These are phyloP conservation scores for Eurotiales sp. DNA, from an alignment of 2,329 filamentous ascomycete species.

Conservation along the genomic window DNA sequence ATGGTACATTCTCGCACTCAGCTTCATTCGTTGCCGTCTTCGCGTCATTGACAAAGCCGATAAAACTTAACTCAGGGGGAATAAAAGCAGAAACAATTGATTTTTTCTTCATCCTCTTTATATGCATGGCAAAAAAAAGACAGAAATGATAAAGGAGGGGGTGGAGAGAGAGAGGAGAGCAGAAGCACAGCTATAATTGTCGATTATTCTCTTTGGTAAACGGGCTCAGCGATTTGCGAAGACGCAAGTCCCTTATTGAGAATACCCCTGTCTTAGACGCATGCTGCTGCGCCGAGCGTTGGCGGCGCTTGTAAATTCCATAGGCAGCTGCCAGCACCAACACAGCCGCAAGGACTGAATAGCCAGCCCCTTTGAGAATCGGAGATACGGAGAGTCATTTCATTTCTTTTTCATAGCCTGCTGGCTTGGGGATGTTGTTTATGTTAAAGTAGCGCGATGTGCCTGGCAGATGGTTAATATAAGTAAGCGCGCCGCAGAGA, in stretches of 20 bases:
- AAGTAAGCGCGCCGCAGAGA: too few relatives aligned
- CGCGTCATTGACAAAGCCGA: not conserved
- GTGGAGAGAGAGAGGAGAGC: not conserved
- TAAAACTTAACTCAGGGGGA: not conserved
- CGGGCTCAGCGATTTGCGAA: slow-evolving; percentile 5
- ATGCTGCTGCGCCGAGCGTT: slow-evolving; percentile 4
- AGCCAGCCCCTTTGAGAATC: slow-evolving; percentile 18
- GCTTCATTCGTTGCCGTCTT: not conserved
- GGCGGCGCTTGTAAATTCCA: slow-evolving; percentile 19
- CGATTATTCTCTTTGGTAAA: not conserved
- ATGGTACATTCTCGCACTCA: not conserved
- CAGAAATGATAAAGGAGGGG: not conserved
- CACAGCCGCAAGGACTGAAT: slow-evolving; percentile 19
- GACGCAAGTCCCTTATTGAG: slow-evolving; percentile 9
- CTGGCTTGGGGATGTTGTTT: slow-evolving; percentile 75
- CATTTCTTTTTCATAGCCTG: slow-evolving; percentile 73
- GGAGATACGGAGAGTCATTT: slow-evolving; percentile 37
- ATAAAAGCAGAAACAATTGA: not conserved
- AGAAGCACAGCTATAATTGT: not conserved
- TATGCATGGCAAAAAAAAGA: not conserved
- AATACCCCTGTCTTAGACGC: slow-evolving; percentile 11
- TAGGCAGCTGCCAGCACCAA: slow-evolving; percentile 22
- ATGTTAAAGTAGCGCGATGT: slow-evolving; percentile 82
- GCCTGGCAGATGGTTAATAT: slow-evolving; percentile 50
- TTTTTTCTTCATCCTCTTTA: not conserved